phyloP scores from a whole-genome alignment of 306 rosid species.

The Medicago truncatula region MtrunA17r5.0-ANR NC_053046.1:37215001-37215500 shows the following conservation, averaged over 20 bases:
- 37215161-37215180: too few relatives aligned
- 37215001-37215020: too few relatives aligned
- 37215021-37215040: too few relatives aligned
- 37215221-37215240: slow-evolving; percentile 41
- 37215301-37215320: slow-evolving; percentile 17
- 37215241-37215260: too few relatives aligned
- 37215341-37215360: slow-evolving; percentile 45
- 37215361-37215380: slow-evolving; percentile 31
- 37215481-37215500: slow-evolving; percentile 50
- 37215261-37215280: not conserved
- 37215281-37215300: not conserved
- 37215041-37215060: too few relatives aligned
- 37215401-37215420: slow-evolving; percentile 41
- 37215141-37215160: too few relatives aligned
- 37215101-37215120: too few relatives aligned
- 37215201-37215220: slow-evolving; percentile 39
- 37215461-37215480: slow-evolving; percentile 50
- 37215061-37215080: too few relatives aligned
- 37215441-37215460: slow-evolving; percentile 47
- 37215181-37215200: slow-evolving; percentile 44
- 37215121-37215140: too few relatives aligned
- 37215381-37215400: slow-evolving; percentile 42
- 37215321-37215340: not conserved
- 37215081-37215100: too few relatives aligned
- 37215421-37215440: slow-evolving; percentile 50